Conservation (phyloP, 164 flowering plant genomes). For the Nymphaea thermarum region DNA sequence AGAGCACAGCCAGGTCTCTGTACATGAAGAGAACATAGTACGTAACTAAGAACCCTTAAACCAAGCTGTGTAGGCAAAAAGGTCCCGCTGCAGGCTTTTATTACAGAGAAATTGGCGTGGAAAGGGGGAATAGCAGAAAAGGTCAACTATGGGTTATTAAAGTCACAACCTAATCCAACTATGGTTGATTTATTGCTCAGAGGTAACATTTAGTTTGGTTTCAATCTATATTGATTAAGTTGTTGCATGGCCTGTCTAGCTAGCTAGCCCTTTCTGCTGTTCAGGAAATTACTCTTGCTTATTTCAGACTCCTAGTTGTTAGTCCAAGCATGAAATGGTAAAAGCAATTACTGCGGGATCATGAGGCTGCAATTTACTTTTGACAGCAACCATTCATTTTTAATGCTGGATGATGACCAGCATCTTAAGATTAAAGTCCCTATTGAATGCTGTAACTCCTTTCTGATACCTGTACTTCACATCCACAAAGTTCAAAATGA, state of each 20-base stretch:
- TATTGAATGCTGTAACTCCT: background rate
- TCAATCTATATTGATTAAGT: too few relatives aligned
- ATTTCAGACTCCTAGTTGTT: background rate
- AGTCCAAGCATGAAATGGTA: background rate
- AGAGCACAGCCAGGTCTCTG: too few relatives aligned
- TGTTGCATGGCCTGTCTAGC: too few relatives aligned
- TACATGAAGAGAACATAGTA: too few relatives aligned
- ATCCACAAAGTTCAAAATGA: background rate
- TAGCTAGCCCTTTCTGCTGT: background rate
- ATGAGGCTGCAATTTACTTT: background rate
- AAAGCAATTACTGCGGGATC: background rate
- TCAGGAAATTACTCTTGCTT: background rate
- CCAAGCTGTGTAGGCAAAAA: too few relatives aligned
- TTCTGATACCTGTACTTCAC: background rate
- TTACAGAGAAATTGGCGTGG: background rate
- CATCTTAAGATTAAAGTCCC: background rate
- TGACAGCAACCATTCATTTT: background rate
- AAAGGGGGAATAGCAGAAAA: background rate
- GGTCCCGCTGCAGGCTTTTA: too few relatives aligned
- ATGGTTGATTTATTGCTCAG: background rate
- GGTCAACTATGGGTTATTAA: background rate
- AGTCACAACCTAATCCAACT: background rate
- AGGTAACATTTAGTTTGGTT: background rate
- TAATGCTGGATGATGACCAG: background rate
- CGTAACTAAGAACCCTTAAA: too few relatives aligned